Percentiles rank a stretch among this genome's conserved stretches.
These are phyloP conservation scores for Anisogramma anomala DNA, from an alignment of 2,329 filamentous ascomycete species.

Conservation along the genomic window DNA sequence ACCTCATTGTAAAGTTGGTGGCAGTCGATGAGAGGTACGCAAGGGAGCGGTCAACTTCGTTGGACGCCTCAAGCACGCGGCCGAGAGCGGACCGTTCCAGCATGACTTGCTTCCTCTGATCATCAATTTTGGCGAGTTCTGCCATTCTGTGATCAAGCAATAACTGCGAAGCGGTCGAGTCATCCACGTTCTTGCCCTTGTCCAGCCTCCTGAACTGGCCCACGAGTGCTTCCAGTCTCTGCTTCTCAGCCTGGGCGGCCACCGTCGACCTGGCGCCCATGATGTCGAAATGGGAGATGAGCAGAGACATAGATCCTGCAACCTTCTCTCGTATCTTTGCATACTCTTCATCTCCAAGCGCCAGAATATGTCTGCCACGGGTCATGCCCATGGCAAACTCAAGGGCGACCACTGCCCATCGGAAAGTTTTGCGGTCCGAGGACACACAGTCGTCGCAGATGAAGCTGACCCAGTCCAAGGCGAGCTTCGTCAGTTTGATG, in stretches of 20 bases:
- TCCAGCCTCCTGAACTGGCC: constrained; percentile 69
- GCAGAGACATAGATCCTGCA: constrained; percentile 88
- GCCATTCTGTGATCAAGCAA: constrained; percentile 66
- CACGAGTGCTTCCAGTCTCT: constrained; percentile 68
- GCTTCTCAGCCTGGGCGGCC: constrained; percentile 87
- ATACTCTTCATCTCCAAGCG: constrained; percentile 80
- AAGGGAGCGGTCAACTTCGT: constrained; percentile 88
- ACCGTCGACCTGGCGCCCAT: constrained; percentile 92
- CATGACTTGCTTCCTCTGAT: constrained; percentile 64
- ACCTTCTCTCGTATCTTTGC: constrained; percentile 74
- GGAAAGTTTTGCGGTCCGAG: constrained; percentile 88
- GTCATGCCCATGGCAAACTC: constrained; percentile 99
- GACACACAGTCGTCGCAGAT: constrained; percentile 95
- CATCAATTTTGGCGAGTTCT: constrained; percentile 66
- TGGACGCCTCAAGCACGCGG: constrained; percentile 83
- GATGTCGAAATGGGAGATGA: constrained; percentile 98
- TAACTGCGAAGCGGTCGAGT: constrained; percentile 70
- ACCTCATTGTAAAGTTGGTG: constrained; percentile 88
- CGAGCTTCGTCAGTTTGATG: constrained; percentile 82
- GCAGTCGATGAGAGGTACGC: constrained; percentile 89
- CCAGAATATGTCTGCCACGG: constrained; percentile 82
- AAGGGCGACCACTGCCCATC: constrained; percentile 89
- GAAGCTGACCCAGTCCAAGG: constrained; percentile 94
- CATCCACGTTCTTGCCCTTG: constrained; percentile 60
- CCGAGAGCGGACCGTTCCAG: constrained; percentile 79